Evolutionary conservation across 164 flowering plant genomes (phyloP).

Genomic region (Vitis rotundifolia): DNA sequence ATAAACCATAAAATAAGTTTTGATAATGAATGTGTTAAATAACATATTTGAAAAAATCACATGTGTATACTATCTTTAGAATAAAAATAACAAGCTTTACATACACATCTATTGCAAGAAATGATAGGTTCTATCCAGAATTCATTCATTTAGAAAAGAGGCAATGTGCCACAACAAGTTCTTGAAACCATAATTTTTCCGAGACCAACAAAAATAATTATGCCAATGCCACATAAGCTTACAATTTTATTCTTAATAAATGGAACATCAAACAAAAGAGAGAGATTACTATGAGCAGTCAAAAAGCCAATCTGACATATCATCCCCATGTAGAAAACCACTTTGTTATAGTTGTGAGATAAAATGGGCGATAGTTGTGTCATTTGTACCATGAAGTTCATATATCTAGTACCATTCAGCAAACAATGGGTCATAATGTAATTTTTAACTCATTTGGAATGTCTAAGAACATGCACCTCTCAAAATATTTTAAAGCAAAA

Average conservation of each 20-base stretch:
- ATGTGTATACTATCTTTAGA: constrained; percentile 52
- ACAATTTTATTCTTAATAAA: background rate
- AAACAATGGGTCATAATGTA: constrained; percentile 28
- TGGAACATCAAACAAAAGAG: background rate
- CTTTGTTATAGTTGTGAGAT: constrained; percentile 68
- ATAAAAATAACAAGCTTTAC: constrained; percentile 72
- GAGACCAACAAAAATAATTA: background rate
- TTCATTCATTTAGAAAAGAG: constrained; percentile 52
- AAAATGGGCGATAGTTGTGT: constrained; percentile 52
- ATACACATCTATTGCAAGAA: constrained; percentile 78
- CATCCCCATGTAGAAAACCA: constrained; percentile 89
- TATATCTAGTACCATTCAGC: constrained; percentile 76
- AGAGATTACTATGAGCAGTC: constrained; percentile 52
- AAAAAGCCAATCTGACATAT: constrained; percentile 80
- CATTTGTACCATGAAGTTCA: constrained; percentile 73
- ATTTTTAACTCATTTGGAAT: too few species aligned
- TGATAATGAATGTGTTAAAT: too few species aligned
- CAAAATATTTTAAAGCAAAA: too few species aligned
- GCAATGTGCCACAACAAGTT: constrained; percentile 84
- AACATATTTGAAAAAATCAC: too few species aligned
- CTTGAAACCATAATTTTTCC: constrained; percentile 37
- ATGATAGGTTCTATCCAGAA: constrained; percentile 53
- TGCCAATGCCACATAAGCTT: background rate
- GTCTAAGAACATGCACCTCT: too few species aligned
- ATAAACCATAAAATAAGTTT: background rate